A percentile compares a stretch with the other conserved stretches of the same genome.
These are phyloP conservation scores for Entoloma clypeatum DNA, from an alignment of 1,284 basidiomycete genomes.

Conservation along the genomic window DNA sequence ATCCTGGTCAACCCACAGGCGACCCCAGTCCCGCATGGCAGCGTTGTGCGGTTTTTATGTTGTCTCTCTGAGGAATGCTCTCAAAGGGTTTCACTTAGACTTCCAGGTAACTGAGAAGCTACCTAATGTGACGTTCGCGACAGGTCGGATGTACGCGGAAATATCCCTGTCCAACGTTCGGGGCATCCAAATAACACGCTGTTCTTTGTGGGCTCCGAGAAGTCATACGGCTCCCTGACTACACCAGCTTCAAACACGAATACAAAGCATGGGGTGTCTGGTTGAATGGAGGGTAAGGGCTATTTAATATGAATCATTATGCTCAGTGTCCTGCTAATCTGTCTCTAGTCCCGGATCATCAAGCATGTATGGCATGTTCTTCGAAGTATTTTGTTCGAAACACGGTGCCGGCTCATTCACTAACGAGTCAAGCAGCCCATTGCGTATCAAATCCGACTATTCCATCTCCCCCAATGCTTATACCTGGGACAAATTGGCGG, in stretches of 20 bases:
- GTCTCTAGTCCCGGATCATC: slow-evolving; percentile 60
- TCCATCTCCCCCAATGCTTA: slow-evolving; percentile 46
- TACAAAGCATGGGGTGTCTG: slow-evolving; percentile 71
- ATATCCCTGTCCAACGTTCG: slow-evolving; percentile 59
- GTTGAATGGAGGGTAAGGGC: slow-evolving; percentile 65
- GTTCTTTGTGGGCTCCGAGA: slow-evolving; percentile 72
- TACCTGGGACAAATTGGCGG: slow-evolving; percentile 58
- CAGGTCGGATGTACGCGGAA: slow-evolving; percentile 64
- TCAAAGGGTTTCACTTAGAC: slow-evolving; percentile 33
- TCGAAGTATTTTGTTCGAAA: slow-evolving; percentile 49
- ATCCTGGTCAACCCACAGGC: slow-evolving; percentile 48
- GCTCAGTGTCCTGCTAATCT: slow-evolving; percentile 6
- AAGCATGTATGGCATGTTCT: slow-evolving; percentile 58
- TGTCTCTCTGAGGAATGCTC: slow-evolving; percentile 3
- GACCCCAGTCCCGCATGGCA: slow-evolving; percentile 62
- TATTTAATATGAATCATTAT: not conserved
- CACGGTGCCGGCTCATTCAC: not conserved
- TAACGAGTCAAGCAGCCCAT: slow-evolving; percentile 75
- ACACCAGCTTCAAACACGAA: slow-evolving; percentile 24
- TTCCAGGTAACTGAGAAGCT: slow-evolving; percentile 53
- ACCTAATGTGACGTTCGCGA: slow-evolving; percentile 60
- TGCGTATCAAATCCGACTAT: slow-evolving; percentile 49
- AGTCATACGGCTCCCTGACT: slow-evolving; percentile 56
- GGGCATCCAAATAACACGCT: slow-evolving; percentile 68
- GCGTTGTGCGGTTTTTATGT: slow-evolving; percentile 41